A percentile compares a stretch with the other conserved stretches of the same genome.
Conservation (phyloP, 768 basidiomycete genomes). For the Trichaptum fuscoviolaceum region DNA sequence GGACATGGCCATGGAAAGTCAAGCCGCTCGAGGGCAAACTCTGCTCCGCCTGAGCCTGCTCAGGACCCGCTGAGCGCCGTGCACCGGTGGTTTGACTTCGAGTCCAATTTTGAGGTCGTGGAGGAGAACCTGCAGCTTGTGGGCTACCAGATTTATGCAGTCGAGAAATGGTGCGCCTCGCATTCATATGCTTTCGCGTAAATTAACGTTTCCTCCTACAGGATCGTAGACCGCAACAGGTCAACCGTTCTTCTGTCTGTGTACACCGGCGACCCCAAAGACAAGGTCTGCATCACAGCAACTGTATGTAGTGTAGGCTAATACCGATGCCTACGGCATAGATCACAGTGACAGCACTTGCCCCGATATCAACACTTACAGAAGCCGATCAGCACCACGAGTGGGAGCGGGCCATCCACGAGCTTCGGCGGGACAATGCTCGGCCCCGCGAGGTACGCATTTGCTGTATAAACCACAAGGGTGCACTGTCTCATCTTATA, state of each 20-base stretch:
- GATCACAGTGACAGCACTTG: conserved; percentile 58
- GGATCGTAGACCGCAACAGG: conserved; percentile 64
- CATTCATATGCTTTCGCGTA: background rate
- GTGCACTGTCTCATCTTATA: background rate
- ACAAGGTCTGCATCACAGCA: conserved; percentile 42
- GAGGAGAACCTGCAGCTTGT: conserved; percentile 43
- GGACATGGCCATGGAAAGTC: conserved; percentile 16
- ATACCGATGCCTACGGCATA: conserved; percentile 18
- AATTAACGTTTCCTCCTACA: conserved; percentile 18
- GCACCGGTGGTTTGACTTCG: conserved; percentile 37
- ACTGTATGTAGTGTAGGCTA: conserved; percentile 7
- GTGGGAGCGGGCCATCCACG: conserved; percentile 57
- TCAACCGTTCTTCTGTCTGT: conserved; percentile 61
- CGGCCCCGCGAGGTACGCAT: conserved; percentile 57
- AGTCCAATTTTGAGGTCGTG: conserved; percentile 44
- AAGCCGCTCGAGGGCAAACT: conserved; percentile 23
- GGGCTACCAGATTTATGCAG: conserved; percentile 80
- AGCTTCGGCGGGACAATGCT: conserved; percentile 64
- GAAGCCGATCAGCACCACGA: conserved; percentile 42
- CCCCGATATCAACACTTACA: conserved; percentile 37
- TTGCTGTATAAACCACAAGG: background rate
- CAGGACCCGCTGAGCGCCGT: conserved; percentile 2
- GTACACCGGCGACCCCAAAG: conserved; percentile 68
- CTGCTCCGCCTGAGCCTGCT: conserved; percentile 17
- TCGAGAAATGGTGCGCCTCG: conserved; percentile 70